Evolutionary conservation across 1,284 basidiomycete genomes (phyloP).

Genomic region (Ustilago curta): DNA sequence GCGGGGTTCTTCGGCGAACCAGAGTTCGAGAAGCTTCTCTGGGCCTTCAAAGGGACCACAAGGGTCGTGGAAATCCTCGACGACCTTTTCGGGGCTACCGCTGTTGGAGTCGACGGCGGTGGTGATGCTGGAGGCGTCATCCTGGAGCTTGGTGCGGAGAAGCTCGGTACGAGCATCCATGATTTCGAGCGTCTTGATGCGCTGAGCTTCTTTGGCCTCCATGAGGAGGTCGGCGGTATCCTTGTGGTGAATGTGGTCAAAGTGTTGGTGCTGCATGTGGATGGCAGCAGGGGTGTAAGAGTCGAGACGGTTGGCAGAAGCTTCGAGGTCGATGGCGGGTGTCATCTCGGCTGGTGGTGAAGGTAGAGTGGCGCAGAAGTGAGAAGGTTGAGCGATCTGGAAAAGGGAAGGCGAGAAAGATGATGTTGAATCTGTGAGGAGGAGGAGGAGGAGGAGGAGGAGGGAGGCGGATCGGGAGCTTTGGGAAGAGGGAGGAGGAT

Average conservation of each 20-base stretch:
- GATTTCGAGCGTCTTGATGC: conserved; percentile 47
- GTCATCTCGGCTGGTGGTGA: conserved; percentile 55
- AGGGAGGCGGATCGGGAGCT: conserved; percentile 53
- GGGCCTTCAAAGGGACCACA: conserved; percentile 73
- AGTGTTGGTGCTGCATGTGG: conserved; percentile 32
- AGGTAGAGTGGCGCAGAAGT: conserved; percentile 51
- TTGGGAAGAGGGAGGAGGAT: conserved; percentile 50
- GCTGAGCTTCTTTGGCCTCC: conserved; percentile 49
- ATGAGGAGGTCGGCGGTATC: conserved; percentile 50
- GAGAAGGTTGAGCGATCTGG: conserved; percentile 42
- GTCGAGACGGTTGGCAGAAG: conserved; percentile 47
- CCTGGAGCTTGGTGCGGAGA: conserved; percentile 32
- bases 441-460: background rate
- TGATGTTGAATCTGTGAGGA: conserved; percentile 29
- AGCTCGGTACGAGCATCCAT: conserved; percentile 48
- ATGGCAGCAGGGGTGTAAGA: conserved; percentile 29
- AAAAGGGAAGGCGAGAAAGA: conserved; percentile 17
- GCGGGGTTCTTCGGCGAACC: conserved; percentile 81
- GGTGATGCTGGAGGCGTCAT: conserved; percentile 40
- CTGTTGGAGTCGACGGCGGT: conserved; percentile 46
- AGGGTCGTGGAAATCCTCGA: conserved; percentile 45
- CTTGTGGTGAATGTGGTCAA: conserved; percentile 32
- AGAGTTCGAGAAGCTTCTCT: conserved; percentile 97
- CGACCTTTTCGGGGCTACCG: conserved; percentile 32
- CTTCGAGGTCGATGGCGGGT: conserved; percentile 50